Evolutionary conservation across 2,329 filamentous ascomycete species (phyloP), one percentile per base, ranked within the genome.

Genomic region (Aspergillus awamori): DNA sequence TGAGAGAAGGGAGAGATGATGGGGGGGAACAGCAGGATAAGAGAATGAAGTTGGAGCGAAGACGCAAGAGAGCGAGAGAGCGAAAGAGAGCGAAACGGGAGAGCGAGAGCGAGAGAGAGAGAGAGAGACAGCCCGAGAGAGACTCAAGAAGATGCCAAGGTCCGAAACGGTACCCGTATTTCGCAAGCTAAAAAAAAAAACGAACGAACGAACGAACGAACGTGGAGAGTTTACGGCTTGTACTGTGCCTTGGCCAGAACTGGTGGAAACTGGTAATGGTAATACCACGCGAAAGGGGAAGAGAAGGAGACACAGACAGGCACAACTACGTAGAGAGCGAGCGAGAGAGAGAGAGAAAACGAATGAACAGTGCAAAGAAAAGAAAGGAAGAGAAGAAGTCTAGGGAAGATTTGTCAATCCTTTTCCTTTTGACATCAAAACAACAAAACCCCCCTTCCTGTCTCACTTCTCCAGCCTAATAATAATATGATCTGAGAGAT

Each of bases 1-100:
- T 45, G 41, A 56, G 49, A 59, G 57, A 28, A 52, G 53, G 45
- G 30, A 24, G 51, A 51, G 55, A 53, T 53, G 60, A 53, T 58
- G 51, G 51, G 22, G 39, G 55, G 59, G 24, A 56, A 43, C 47
- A 61, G 28, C 13, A 48, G 39, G 57, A 47, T 36, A 45, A 30
- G 38, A 45, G 43, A 52, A 13, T 43, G 47, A 57, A 51, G 45
- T 57, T 24, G n/a, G 54, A 58, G 36, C 26, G 47, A n/a, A 53
- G 22, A 24, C 30, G 45, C 20, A 26, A 17, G 43, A 41, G 10
- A 49, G 41, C 8, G 30, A 57, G 54, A 58, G 28, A 53, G 49
- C 22, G 54, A 63, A 33, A 58, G 48, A 28, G 38, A 26, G 51
- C 33, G 33, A 36, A 36, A 36, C 33, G 33, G 33, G 11, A 43